Percentiles rank a stretch among this genome's conserved stretches.
Conservation (phyloP, 2,329 filamentous ascomycete species). For the Verticillium nubilum region DNA sequence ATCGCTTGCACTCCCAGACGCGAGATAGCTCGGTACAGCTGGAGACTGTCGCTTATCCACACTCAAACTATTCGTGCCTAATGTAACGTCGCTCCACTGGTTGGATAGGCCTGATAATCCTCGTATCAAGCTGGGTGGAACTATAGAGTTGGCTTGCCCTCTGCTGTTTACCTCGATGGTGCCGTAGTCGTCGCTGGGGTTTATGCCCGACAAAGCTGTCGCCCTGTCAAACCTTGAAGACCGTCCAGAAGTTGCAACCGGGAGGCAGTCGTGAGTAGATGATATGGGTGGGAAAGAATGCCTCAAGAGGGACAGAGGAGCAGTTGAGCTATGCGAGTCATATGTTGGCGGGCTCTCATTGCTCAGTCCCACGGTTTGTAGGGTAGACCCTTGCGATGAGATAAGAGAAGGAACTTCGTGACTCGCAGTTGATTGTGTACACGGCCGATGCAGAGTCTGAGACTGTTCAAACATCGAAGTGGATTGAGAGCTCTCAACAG, state of each 20-base stretch:
- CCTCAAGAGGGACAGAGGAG: neutral
- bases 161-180: neutral
- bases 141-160: neutral
- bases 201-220: neutral
- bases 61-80: neutral
- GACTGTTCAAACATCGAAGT: neutral
- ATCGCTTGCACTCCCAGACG: neutral
- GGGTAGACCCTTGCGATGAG: neutral
- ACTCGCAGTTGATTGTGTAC: neutral
- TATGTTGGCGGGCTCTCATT: neutral
- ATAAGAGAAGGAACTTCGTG: neutral
- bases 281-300: neutral
- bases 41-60: neutral
- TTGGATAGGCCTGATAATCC: neutral
- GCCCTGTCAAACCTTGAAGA: neutral
- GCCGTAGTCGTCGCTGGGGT: neutral
- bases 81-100: neutral
- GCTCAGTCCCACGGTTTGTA: neutral
- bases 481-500: neutral
- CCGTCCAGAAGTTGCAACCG: neutral
- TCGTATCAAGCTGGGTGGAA: neutral
- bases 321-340: neutral
- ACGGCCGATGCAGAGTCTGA: neutral
- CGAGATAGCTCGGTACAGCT: neutral
- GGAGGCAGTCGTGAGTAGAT: neutral